A percentile compares a stretch with the other conserved stretches of the same genome.
phyloP scores from a whole-genome alignment of 2,329 filamentous ascomycete species.

The Penicillium sp. region DNA sequence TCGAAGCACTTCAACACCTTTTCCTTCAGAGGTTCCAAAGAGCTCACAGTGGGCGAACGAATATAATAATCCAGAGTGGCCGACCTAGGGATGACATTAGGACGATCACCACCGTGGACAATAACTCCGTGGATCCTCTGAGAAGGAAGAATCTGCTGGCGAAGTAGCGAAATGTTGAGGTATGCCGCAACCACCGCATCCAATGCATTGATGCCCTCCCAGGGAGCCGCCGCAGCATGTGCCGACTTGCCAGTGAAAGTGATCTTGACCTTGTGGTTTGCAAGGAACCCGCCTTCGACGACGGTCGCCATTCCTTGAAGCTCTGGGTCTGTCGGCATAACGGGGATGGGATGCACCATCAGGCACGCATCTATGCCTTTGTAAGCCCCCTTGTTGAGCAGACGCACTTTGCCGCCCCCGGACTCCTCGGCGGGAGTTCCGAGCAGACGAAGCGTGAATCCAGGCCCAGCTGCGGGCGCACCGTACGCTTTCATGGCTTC shows the following conservation, averaged over 20 bases:
- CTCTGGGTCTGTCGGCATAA: slow-evolving; percentile 22
- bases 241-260: slow-evolving; percentile 52
- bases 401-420: slow-evolving; percentile 18
- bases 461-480: not conserved
- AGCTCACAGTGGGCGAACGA: slow-evolving; percentile 39
- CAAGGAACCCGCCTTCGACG: slow-evolving; percentile 28
- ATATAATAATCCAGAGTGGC: slow-evolving; percentile 46
- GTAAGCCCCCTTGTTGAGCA: slow-evolving; percentile 16
- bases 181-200: slow-evolving; percentile 53
- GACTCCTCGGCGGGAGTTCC: slow-evolving; percentile 20
- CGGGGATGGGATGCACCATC: slow-evolving; percentile 40
- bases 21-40: slow-evolving; percentile 33
- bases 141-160: slow-evolving; percentile 54
- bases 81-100: slow-evolving; percentile 56
- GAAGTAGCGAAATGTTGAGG: slow-evolving; percentile 47
- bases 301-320: slow-evolving; percentile 25
- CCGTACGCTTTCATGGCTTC: not conserved
- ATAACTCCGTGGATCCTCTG: slow-evolving; percentile 53
- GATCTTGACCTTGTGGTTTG: slow-evolving; percentile 35
- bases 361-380: slow-evolving; percentile 31
- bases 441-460: slow-evolving; percentile 10
- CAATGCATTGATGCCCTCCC: slow-evolving; percentile 57
- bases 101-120: slow-evolving; percentile 49
- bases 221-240: slow-evolving; percentile 54
- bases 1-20: slow-evolving; percentile 33